phyloP scores from a whole-genome alignment of 1,139 yeast species.

The Yamadazyma diddensiae region DNA sequence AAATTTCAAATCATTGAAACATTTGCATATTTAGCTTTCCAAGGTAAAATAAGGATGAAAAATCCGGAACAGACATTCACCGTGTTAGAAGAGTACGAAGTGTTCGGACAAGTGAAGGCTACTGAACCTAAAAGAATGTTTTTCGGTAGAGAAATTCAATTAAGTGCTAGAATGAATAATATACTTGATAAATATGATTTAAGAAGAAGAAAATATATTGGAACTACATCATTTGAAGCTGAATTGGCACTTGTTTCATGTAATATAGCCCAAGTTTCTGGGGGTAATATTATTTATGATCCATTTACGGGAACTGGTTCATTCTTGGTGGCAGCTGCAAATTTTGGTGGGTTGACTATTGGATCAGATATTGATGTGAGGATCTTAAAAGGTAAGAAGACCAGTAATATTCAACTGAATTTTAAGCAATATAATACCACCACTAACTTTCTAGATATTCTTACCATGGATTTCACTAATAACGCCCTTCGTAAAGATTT shows the following conservation, averaged over 20 bases:
- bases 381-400: constrained; percentile 70
- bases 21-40: constrained; percentile 65
- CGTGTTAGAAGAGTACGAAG: constrained; percentile 69
- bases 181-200: constrained; percentile 77
- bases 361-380: constrained; percentile 94
- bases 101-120: constrained; percentile 49
- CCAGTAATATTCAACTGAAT: constrained; percentile 55
- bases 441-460: constrained; percentile 62
- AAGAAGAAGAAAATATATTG: constrained; percentile 81
- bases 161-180: constrained; percentile 59
- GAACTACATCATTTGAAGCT: constrained; percentile 96
- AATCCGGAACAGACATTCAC: constrained; percentile 72
- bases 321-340: constrained; percentile 83
- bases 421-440: constrained; percentile 71
- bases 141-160: constrained; percentile 73
- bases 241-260: constrained; percentile 80
- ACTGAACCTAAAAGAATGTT: constrained; percentile 55
- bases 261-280: constrained; percentile 73
- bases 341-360: constrained; percentile 74
- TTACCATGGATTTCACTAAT: constrained; percentile 94
- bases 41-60: constrained; percentile 78
- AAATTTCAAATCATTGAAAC: constrained; percentile 67
- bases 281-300: constrained; percentile 74
- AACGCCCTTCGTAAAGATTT: constrained; percentile 69
- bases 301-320: constrained; percentile 98